Conservation (phyloP, 2,329 filamentous ascomycete genomes). For the Mariannaea elegans region DNA sequence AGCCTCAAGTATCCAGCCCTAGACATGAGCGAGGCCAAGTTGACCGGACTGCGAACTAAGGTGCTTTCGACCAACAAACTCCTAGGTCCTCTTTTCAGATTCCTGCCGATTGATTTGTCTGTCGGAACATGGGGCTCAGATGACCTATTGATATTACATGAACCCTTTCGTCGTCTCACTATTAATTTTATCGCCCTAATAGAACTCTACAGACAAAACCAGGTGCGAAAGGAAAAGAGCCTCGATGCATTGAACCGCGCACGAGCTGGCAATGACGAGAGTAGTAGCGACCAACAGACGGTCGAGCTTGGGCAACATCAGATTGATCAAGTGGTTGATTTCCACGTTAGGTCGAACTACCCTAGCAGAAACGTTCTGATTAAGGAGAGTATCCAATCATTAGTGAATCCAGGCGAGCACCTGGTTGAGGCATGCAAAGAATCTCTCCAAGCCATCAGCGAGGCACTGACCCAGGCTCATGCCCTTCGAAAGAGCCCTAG, state of each 20-base stretch:
- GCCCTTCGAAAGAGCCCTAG: background rate
- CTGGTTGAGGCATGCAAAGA: conserved; percentile 11
- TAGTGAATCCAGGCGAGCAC: background rate
- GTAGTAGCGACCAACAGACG: background rate
- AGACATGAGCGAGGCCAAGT: conserved; percentile 1
- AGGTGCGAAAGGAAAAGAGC: conserved; percentile 2
- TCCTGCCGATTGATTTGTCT: conserved; percentile 19
- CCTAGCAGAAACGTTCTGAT: background rate
- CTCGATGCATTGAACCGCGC: conserved; percentile 1
- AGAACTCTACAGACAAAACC: conserved; percentile 14
- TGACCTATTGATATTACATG: background rate
- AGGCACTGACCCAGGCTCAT: background rate
- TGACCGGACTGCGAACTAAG: background rate
- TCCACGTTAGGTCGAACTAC: conserved; percentile 3
- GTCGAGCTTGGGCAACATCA: conserved; percentile 11
- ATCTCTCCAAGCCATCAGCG: conserved; percentile 5
- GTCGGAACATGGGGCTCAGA: conserved; percentile 12
- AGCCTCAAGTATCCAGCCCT: conserved; percentile 7
- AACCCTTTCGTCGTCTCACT: conserved; percentile 1
- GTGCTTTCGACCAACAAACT: conserved; percentile 11
- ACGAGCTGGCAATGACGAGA: conserved; percentile 2
- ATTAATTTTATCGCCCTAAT: conserved; percentile 9
- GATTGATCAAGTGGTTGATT: conserved; percentile 12
- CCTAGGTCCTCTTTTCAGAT: conserved; percentile 2
- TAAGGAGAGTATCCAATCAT: conserved; percentile 7